These are phyloP conservation scores for Chaetomium fimeti DNA, from an alignment of 495 filamentous ascomycete species.

Conservation along the genomic window DNA sequence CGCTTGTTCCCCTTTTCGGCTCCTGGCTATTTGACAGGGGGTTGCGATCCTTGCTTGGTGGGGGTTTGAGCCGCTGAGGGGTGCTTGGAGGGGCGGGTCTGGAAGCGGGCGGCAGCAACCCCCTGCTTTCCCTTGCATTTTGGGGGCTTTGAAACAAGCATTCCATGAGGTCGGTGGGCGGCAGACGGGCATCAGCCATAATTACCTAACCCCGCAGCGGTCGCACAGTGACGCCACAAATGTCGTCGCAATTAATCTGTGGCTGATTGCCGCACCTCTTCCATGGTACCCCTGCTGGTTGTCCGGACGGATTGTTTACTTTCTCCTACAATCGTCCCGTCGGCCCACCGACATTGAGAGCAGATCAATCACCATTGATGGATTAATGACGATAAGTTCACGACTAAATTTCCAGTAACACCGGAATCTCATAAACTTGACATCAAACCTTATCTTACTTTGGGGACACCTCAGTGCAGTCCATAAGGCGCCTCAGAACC, in stretches of 20 bases:
- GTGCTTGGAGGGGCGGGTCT: conserved; percentile 6
- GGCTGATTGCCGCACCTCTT: neutral
- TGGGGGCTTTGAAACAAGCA: conserved; percentile 9
- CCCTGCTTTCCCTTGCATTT: conserved; percentile 1
- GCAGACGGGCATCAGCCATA: too few relatives aligned
- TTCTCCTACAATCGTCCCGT: neutral
- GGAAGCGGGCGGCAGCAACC: neutral
- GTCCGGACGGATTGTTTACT: conserved; percentile 29
- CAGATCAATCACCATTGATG: conserved; percentile 7
- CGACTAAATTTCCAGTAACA: neutral
- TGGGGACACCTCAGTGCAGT: too few relatives aligned
- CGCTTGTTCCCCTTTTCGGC: conserved; percentile 12
- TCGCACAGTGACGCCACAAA: conserved; percentile 2
- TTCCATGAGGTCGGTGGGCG: too few relatives aligned
- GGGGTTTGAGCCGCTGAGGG: conserved; percentile 11
- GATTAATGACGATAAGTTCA: conserved; percentile 7
- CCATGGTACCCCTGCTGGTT: conserved; percentile 17
- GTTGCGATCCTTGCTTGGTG: conserved; percentile 6
- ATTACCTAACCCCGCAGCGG: neutral
- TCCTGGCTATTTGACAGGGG: neutral
- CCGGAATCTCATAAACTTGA: too few relatives aligned
- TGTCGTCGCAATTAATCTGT: neutral
- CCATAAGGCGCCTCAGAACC: too few relatives aligned
- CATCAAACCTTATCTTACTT: too few relatives aligned
- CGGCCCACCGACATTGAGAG: neutral